phyloP scores from a whole-genome alignment of 768 basidiomycete species.

The Termitomyces sp. region DNA sequence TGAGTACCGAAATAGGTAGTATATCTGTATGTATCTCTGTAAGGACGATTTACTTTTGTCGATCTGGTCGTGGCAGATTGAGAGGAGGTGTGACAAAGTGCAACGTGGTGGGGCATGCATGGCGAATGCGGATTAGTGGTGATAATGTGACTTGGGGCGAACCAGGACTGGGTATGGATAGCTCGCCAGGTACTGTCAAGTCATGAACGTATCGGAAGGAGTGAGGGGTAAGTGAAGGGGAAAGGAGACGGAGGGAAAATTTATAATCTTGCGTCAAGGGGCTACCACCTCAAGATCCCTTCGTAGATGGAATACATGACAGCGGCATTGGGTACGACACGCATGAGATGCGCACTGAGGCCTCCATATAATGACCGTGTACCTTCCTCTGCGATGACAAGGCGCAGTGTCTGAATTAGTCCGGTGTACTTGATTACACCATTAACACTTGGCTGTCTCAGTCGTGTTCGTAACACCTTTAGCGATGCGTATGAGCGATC shows the following conservation, averaged over 20 bases:
- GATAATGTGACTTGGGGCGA: background rate
- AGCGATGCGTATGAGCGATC: background rate
- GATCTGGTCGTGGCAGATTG: background rate
- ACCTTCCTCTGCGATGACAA: conserved; percentile 90
- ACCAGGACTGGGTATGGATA: background rate
- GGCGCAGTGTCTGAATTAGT: conserved; percentile 74
- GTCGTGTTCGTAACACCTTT: conserved; percentile 86
- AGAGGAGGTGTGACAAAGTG: background rate
- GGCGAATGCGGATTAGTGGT: background rate
- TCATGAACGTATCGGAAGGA: background rate
- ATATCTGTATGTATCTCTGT: background rate
- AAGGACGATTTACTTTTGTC: conserved; percentile 1
- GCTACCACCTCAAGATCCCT: conserved; percentile 60
- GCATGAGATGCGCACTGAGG: conserved; percentile 90
- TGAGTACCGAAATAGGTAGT: background rate
- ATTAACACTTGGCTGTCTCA: conserved; percentile 82
- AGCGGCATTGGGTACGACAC: conserved; percentile 94
- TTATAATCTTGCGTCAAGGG: background rate
- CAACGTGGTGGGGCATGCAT: too few species aligned
- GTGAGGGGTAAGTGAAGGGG: background rate
- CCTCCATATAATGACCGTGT: conserved; percentile 84
- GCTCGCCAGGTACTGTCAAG: background rate
- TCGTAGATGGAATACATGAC: conserved; percentile 98
- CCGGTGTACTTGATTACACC: conserved; percentile 83
- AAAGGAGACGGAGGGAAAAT: too few species aligned